These are phyloP conservation scores for Fusarium sp. DNA, from an alignment of 2,329 filamentous ascomycete species.

Conservation along the genomic window DNA sequence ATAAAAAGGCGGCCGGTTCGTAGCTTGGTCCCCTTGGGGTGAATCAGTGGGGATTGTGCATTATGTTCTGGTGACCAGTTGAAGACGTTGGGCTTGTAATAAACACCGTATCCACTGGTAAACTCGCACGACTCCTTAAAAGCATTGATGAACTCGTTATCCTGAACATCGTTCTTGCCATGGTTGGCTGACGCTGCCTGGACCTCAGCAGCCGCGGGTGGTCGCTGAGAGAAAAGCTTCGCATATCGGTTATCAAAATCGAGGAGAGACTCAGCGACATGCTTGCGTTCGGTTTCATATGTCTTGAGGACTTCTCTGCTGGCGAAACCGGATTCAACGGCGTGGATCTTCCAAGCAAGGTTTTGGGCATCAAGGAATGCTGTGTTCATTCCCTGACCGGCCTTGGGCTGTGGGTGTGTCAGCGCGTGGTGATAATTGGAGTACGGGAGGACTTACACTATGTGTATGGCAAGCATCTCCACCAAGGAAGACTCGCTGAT, in stretches of 20 bases:
- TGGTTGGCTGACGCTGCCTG: constrained; percentile 64
- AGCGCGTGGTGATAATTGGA: background rate
- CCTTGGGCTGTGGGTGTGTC: constrained; percentile 68
- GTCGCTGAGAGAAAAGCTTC: constrained; percentile 83
- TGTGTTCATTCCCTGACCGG: constrained; percentile 82
- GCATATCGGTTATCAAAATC: constrained; percentile 90
- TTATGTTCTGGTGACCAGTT: constrained; percentile 83
- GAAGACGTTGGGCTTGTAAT: constrained; percentile 80
- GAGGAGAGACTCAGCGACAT: constrained; percentile 83
- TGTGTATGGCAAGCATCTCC: constrained; percentile 84
- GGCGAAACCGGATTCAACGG: constrained; percentile 85
- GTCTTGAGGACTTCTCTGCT: constrained; percentile 78
- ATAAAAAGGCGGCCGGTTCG: constrained; percentile 78
- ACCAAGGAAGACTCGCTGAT: constrained; percentile 76
- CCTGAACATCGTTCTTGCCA: constrained; percentile 50
- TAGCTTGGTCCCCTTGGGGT: constrained; percentile 70
- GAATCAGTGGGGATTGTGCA: constrained; percentile 74
- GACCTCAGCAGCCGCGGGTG: constrained; percentile 77
- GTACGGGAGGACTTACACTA: constrained; percentile 64
- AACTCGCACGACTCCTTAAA: constrained; percentile 95
- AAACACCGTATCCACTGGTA: constrained; percentile 90
- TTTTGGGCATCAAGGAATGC: constrained; percentile 85
- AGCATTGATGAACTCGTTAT: constrained; percentile 85
- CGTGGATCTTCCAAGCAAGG: constrained; percentile 94
- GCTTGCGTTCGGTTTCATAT: constrained; percentile 86